These are phyloP conservation scores for Citrullus colocynthis DNA, from an alignment of 306 rosid genomes.

Conservation along the genomic window DNA sequence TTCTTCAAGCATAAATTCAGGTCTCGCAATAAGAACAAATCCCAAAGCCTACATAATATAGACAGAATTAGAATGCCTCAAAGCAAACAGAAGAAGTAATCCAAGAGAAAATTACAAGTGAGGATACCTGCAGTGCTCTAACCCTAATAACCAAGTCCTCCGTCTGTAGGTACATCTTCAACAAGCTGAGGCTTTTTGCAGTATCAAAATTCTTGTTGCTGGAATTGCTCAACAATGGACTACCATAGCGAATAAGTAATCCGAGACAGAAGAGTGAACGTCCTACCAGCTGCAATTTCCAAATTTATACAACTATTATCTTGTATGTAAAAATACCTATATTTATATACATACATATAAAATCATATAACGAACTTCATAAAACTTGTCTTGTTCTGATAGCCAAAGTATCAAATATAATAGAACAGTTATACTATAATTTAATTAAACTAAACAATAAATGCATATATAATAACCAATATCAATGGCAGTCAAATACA, in stretches of 20 bases:
- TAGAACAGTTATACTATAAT: neutral
- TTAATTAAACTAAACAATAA: neutral
- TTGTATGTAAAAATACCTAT: too few relatives aligned
- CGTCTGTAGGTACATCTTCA: slow-evolving; percentile 49
- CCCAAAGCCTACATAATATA: slow-evolving; percentile 76
- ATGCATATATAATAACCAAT: neutral
- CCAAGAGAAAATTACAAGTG: slow-evolving; percentile 1
- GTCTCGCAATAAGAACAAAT: slow-evolving; percentile 81
- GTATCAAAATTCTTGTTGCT: slow-evolving; percentile 35
- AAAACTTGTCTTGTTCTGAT: neutral
- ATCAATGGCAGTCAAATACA: neutral
- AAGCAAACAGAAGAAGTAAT: slow-evolving; percentile 8
- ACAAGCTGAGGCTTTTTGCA: slow-evolving; percentile 45
- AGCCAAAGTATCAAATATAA: neutral
- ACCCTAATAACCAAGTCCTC: slow-evolving; percentile 63
- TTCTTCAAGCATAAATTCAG: slow-evolving; percentile 80
- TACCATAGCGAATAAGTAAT: slow-evolving; percentile 83
- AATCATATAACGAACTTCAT: neutral
- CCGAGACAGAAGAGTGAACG: slow-evolving; percentile 95
- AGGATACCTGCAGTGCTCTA: slow-evolving; percentile 77
- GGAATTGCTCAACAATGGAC: slow-evolving; percentile 42
- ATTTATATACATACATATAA: too few relatives aligned
- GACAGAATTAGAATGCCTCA: slow-evolving; percentile 18
- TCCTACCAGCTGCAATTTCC: slow-evolving; percentile 54
- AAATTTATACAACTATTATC: neutral